Conservation (phyloP, 2,329 filamentous ascomycete species). For the Xylariaceae sp. region DNA sequence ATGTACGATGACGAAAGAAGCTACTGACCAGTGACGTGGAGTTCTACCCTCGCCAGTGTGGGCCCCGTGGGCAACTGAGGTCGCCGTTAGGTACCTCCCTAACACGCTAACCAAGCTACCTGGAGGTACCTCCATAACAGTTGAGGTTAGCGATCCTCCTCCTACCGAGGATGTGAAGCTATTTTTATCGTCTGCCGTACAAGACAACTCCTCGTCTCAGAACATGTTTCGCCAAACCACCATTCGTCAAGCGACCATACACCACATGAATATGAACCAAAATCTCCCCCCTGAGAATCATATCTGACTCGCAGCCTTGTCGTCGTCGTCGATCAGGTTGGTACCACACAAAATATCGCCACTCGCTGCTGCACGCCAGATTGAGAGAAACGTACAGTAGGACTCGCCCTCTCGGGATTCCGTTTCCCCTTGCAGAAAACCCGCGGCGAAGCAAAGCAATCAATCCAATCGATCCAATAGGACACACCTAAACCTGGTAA, state of each 20-base stretch:
- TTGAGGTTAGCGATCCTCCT: neutral
- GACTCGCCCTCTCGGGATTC: neutral
- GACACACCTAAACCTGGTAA: no score
- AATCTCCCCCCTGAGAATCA: neutral
- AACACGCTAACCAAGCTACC: no score
- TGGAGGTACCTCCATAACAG: neutral
- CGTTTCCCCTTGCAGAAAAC: neutral
- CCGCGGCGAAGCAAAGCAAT: no score
- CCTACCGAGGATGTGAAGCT: neutral
- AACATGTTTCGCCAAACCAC: neutral
- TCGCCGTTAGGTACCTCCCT: no score
- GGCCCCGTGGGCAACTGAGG: neutral
- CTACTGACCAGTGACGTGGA: neutral
- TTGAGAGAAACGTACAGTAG: neutral
- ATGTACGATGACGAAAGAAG: constrained; percentile 18
- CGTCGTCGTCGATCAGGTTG: neutral
- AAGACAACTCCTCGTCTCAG: neutral
- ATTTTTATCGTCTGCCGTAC: neutral
- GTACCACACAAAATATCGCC: no score
- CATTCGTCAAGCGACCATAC: neutral
- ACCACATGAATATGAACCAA: neutral
- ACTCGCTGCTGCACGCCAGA: no score
- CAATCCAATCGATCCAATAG: no score
- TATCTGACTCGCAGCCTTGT: neutral
- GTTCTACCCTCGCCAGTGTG: neutral